A percentile compares a stretch with the other conserved stretches of the same genome.
Conservation (phyloP, 2,329 filamentous ascomycete genomes). For the Stachybotrys chlorohalonatus region DNA sequence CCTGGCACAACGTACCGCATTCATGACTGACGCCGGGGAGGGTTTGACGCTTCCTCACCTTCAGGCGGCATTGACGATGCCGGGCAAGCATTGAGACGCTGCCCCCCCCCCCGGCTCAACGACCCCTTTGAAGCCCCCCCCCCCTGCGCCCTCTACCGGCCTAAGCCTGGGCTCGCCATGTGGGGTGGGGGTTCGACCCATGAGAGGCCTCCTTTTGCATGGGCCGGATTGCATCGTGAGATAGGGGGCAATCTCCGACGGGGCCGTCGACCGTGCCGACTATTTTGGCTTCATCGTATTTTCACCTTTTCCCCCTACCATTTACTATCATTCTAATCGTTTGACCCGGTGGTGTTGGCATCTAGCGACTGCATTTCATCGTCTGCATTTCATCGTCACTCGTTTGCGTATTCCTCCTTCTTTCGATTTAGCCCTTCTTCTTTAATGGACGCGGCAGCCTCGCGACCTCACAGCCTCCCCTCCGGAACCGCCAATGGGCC, state of each 20-base stretch:
- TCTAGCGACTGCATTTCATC: background rate
- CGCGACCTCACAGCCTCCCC: background rate
- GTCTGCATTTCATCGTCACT: background rate
- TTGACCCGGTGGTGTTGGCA: background rate
- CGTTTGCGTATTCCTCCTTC: background rate
- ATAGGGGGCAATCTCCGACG: background rate
- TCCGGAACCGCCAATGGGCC: background rate
- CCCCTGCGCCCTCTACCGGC: no score
- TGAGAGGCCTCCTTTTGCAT: background rate
- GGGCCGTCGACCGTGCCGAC: background rate
- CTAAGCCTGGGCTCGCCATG: no score
- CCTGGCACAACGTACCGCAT: no score
- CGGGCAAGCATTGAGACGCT: no score
- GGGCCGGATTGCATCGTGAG: background rate
- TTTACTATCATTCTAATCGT: no score
- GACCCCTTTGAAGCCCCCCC: no score
- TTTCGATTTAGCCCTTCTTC: background rate
- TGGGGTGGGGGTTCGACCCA: background rate
- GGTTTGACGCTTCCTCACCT: no score
- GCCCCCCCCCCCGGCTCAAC: no score
- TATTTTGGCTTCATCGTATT: background rate
- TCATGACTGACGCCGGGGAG: no score
- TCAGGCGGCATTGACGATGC: no score
- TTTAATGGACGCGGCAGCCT: background rate
- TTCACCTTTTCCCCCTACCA: no score